A percentile compares a stretch with the other conserved stretches of the same genome.
These are phyloP conservation scores for Nannochloropsis salina DNA, from an alignment of 108 stramenopile species.

Conservation along the genomic window DNA sequence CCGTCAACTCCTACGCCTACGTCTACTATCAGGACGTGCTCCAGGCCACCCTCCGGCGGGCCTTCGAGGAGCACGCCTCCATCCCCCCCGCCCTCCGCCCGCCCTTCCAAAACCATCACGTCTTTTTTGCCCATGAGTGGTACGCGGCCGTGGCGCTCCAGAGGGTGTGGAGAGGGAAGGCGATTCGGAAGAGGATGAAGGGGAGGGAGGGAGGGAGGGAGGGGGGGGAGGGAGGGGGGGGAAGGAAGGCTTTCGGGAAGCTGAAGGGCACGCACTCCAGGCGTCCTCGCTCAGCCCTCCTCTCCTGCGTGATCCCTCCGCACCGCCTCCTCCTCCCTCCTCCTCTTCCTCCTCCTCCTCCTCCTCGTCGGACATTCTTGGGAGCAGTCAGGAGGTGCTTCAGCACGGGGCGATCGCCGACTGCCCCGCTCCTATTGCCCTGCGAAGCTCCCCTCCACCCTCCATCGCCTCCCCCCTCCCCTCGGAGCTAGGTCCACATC, in stretches of 20 bases:
- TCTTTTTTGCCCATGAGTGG: background rate
- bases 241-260: background rate
- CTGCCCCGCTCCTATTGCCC: too few species aligned
- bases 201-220: background rate
- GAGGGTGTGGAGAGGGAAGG: background rate
- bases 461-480: too few species aligned
- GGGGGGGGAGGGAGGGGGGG: background rate
- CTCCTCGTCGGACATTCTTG: too few species aligned
- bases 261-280: too few species aligned
- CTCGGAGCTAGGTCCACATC: too few species aligned
- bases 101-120: background rate
- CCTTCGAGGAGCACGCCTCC: background rate
- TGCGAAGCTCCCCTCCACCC: too few species aligned
- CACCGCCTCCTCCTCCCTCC: too few species aligned
- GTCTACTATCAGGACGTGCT: background rate
- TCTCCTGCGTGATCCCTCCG: too few species aligned
- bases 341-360: too few species aligned
- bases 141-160: background rate
- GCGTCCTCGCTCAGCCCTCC: too few species aligned
- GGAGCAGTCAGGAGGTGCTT: too few species aligned
- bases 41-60: conserved; percentile 8
- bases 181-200: background rate
- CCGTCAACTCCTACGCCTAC: background rate
- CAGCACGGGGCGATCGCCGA: too few species aligned
- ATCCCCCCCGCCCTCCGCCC: background rate